Percentiles rank a stretch among this genome's conserved stretches.
These are phyloP conservation scores for Trichoderma cornu-damae DNA, from an alignment of 2,329 filamentous ascomycete species.

Conservation along the genomic window DNA sequence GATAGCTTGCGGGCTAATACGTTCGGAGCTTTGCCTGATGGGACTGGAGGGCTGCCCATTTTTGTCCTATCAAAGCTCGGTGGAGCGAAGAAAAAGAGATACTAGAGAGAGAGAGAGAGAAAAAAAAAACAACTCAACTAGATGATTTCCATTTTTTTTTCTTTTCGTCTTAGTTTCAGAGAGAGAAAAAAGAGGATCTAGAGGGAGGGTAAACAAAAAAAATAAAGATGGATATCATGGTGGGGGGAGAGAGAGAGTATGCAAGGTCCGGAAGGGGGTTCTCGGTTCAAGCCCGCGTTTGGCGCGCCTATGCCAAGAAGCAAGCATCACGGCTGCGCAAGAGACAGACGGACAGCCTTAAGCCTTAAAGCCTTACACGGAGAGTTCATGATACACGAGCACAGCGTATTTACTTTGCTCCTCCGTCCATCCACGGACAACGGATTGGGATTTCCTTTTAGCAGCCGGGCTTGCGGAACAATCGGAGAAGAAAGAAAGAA, in stretches of 20 bases:
- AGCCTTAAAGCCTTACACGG: too few species aligned
- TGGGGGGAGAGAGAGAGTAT: not conserved
- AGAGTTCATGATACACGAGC: too few species aligned
- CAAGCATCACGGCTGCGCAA: not conserved
- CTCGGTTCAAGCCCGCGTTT: not conserved
- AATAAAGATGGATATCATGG: not conserved
- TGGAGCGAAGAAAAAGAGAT: not conserved
- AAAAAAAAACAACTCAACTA: too few species aligned
- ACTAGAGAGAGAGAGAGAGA: not conserved
- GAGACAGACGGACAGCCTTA: too few species aligned
- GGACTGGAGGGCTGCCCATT: not conserved
- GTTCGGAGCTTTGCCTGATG: not conserved
- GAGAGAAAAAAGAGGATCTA: not conserved
- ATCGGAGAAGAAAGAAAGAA: not conserved
- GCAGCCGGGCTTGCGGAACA: conserved; percentile 2
- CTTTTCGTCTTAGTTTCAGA: too few species aligned
- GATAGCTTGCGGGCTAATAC: not conserved
- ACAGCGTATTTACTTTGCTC: not conserved
- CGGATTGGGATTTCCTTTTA: not conserved
- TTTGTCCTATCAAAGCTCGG: not conserved
- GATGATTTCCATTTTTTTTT: too few species aligned
- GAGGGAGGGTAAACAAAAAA: not conserved
- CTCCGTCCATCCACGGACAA: not conserved
- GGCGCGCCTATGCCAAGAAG: not conserved
- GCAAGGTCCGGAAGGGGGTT: not conserved